These are phyloP conservation scores for Chaetomium fimeti DNA, from an alignment of 495 filamentous ascomycete species.

Conservation along the genomic window DNA sequence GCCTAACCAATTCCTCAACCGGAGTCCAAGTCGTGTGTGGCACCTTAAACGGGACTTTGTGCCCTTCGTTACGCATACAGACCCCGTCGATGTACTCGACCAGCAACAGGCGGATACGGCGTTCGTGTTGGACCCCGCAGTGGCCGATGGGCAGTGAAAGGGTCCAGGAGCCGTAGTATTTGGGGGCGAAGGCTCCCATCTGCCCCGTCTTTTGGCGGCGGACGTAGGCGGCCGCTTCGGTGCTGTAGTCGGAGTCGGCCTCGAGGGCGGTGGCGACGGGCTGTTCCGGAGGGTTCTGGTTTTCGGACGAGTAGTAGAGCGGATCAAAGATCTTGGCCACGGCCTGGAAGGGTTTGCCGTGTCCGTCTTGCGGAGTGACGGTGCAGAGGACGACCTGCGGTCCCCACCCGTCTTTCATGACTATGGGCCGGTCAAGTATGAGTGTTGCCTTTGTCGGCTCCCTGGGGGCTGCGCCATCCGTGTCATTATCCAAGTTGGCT, in stretches of 20 bases:
- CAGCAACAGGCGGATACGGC: slow-evolving; percentile 22
- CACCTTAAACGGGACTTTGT: no score
- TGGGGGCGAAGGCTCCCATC: slow-evolving; percentile 16
- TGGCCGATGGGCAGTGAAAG: slow-evolving; percentile 11
- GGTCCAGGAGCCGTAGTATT: slow-evolving; percentile 23
- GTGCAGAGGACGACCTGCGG: slow-evolving; percentile 9
- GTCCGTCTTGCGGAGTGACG: neutral
- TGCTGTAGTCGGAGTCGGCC: slow-evolving; percentile 23
- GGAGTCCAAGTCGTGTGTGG: no score
- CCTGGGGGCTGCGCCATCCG: neutral
- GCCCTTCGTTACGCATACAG: slow-evolving; percentile 13
- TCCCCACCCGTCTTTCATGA: slow-evolving; percentile 2
- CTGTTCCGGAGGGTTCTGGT: neutral
- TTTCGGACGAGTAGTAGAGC: slow-evolving; percentile 22
- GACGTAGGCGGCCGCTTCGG: slow-evolving; percentile 21
- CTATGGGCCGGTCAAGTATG: neutral
- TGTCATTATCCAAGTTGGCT: neutral
- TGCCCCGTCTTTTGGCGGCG: slow-evolving; percentile 10
- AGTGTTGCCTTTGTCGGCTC: slow-evolving; percentile 4
- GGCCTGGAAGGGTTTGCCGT: slow-evolving; percentile 8
- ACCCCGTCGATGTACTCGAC: slow-evolving; percentile 22
- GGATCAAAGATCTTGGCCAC: slow-evolving; percentile 27
- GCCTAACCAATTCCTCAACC: no score
- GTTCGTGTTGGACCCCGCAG: slow-evolving; percentile 2
- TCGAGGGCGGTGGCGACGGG: neutral